Conservation (phyloP, 1,284 basidiomycete species). For the Apiotrichum laibachii region DNA sequence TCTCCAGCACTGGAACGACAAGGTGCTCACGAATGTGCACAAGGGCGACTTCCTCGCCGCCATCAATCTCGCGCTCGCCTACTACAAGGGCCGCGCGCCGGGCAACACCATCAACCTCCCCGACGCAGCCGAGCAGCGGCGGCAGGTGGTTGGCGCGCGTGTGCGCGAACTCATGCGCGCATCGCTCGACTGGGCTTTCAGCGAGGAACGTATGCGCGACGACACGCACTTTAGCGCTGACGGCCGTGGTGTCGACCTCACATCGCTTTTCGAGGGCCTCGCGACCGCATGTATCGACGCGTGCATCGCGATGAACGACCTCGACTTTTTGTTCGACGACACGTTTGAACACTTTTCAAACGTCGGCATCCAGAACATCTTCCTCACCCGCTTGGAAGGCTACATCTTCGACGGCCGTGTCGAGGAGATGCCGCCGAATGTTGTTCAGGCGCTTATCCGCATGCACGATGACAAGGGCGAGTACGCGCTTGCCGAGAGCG, state of each 20-base stretch:
- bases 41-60: slow-evolving; percentile 85
- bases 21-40: slow-evolving; percentile 78
- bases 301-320: slow-evolving; percentile 74
- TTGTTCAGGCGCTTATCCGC: slow-evolving; percentile 79
- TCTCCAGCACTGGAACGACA: slow-evolving; percentile 91
- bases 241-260: slow-evolving; percentile 87
- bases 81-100: slow-evolving; percentile 76
- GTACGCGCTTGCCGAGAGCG: slow-evolving; percentile 73
- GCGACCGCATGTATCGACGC: slow-evolving; percentile 78
- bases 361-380: slow-evolving; percentile 81
- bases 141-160: slow-evolving; percentile 68
- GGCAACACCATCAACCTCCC: slow-evolving; percentile 89
- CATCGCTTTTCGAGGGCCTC: slow-evolving; percentile 81
- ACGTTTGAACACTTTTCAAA: slow-evolving; percentile 86
- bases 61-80: slow-evolving; percentile 78
- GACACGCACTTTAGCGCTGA: slow-evolving; percentile 76
- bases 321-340: slow-evolving; percentile 86
- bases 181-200: slow-evolving; percentile 85
- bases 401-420: slow-evolving; percentile 77
- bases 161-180: slow-evolving; percentile 81
- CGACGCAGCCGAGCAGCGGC: slow-evolving; percentile 59
- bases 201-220: slow-evolving; percentile 88
- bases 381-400: slow-evolving; percentile 75
- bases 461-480: slow-evolving; percentile 71
- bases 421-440: slow-evolving; percentile 72